phyloP scores from a whole-genome alignment of 148 eudicot species.

The Cornus controversa region DNA sequence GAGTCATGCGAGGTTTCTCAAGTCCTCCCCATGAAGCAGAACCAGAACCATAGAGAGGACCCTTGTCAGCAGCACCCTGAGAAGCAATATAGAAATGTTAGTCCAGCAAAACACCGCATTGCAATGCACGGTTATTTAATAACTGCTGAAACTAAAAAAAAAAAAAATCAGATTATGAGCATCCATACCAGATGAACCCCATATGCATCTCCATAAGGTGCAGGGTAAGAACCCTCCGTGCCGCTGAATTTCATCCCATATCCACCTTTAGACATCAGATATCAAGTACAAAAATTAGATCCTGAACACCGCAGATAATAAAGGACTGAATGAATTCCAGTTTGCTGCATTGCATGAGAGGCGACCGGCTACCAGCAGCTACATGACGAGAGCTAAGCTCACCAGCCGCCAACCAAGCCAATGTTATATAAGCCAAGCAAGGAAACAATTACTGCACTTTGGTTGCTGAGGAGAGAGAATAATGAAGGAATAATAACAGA shows the following conservation, averaged over 20 bases:
- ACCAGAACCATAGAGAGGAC: conserved; percentile 69
- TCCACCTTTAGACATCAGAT: conserved; percentile 52
- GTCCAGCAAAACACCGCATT: conserved; percentile 3
- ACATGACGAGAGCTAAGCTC: too few species aligned
- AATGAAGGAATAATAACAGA: not conserved
- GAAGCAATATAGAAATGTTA: conserved; percentile 12
- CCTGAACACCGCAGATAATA: not conserved
- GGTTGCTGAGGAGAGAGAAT: not conserved
- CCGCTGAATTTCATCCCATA: conserved; percentile 66
- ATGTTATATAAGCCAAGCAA: not conserved
- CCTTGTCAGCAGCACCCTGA: conserved; percentile 82
- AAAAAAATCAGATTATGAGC: not conserved
- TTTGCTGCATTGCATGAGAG: not conserved
- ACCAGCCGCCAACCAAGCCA: too few species aligned
- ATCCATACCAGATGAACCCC: conserved; percentile 63
- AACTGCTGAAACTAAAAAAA: not conserved
- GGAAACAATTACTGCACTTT: not conserved
- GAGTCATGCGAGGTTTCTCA: conserved; percentile 60
- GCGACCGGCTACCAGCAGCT: too few species aligned
- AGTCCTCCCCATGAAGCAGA: conserved; percentile 76
- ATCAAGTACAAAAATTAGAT: conserved; percentile 21
- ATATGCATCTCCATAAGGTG: conserved; percentile 75
- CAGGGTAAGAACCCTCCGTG: conserved; percentile 51
- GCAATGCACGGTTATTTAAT: not conserved
- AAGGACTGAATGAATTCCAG: not conserved